Base-by-base conservation (phyloP, 805 yeast genomes). In the Clavispora carvajalis region DNA sequence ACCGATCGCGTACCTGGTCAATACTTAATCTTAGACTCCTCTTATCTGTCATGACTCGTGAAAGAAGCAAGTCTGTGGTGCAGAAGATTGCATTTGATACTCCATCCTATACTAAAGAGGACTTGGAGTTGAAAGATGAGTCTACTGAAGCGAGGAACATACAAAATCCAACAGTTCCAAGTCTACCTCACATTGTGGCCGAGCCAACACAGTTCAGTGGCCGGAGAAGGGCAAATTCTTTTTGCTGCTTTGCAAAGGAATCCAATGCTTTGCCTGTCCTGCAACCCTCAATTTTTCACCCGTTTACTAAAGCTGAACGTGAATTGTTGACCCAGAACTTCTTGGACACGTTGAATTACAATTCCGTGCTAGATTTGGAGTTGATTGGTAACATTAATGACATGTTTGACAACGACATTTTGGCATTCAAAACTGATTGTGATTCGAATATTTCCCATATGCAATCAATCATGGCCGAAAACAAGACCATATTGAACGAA, bases 21-120 rank as follows among this genome's bases (percentile, higher is more conserved):
- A 28, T 15, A 28, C 12, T n/a, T n/a, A n/a, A n/a, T n/a, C n/a
- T n/a, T n/a, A n/a, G n/a, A n/a, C n/a, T 31, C 13, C 15, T 19
- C 23, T 19, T 9, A 16, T 19, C 21, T 9, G 6, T n/a, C 13
- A 68, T 67, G 73, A 45, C 65, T 37, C 62, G 80, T 44, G 67
- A 71, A 7, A 66, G 88, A 53, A 71, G 81, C 40, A 73, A 75
- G 44, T 81, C 89, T 2, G 73, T 80, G 45, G 87, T 82, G 1
- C 78, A 78, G 37, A 60, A 66, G 22, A 79, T 82, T 35, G 88
- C 88, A 0, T 58, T 71, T 33, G 76, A 73, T 25, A 67, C 71
- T 8, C 80, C 81, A 16, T 28, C 54, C 2, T 60, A 61, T 16
- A 47, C 57, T 2, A 67, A 68, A 19, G 62, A 58, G 23, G 45